A percentile compares a stretch with the other conserved stretches of the same genome.
These are phyloP conservation scores for Nitzschia palea DNA, from an alignment of 108 stramenopile genomes.

Conservation along the genomic window DNA sequence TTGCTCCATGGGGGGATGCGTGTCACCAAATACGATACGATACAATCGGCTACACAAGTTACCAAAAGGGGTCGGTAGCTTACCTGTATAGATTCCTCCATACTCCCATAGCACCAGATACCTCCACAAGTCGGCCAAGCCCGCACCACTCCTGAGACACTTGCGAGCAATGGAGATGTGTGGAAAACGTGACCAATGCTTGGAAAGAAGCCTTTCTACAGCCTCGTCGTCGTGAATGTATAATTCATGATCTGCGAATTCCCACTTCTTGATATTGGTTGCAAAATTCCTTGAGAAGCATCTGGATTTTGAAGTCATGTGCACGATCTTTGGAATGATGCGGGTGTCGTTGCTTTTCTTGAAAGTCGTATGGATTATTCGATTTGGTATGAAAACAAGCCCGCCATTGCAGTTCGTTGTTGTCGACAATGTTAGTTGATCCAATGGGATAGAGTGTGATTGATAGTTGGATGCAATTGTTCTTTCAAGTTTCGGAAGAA, in stretches of 20 bases:
- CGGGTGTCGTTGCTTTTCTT: not conserved
- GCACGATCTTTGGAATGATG: constrained; percentile 42
- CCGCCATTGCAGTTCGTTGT: not conserved
- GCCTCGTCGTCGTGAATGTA: constrained; percentile 70
- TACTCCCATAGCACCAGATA: constrained; percentile 45
- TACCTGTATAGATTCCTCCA: constrained; percentile 50
- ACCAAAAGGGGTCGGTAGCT: no score
- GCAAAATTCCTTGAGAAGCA: constrained; percentile 28
- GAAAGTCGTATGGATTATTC: not conserved
- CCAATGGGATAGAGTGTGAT: not conserved
- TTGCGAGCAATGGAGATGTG: constrained; percentile 22
- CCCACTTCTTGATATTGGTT: constrained; percentile 14
- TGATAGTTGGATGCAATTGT: no score
- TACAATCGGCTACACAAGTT: no score
- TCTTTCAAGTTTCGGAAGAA: no score
- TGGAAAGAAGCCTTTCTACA: constrained; percentile 48
- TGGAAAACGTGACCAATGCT: constrained; percentile 43
- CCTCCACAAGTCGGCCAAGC: constrained; percentile 43
- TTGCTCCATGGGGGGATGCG: no score
- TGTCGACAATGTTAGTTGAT: not conserved
- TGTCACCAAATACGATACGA: no score
- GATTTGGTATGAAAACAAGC: constrained; percentile 3
- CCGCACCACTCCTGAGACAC: constrained; percentile 34
- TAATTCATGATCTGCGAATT: constrained; percentile 36
- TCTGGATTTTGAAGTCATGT: constrained; percentile 43